A percentile compares a stretch with the other conserved stretches of the same genome.
Evolutionary conservation across 208 protist genomes (phyloP).

Genomic region (Trypanosoma congolense): DNA sequence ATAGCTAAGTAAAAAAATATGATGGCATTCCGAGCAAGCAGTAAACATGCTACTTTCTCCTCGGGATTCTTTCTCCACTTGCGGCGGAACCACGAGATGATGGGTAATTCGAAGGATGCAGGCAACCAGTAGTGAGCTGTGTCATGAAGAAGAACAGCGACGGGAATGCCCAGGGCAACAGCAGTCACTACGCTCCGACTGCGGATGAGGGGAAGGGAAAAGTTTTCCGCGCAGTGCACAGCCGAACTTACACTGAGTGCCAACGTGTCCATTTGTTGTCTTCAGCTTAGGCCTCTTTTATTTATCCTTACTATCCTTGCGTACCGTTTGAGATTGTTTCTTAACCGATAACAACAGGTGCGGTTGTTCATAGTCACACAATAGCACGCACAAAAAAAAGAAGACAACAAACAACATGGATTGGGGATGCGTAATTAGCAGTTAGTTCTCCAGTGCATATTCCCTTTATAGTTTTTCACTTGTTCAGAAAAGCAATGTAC

Average conservation of each 20-base stretch:
- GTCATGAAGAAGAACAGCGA: slow-evolving; percentile 77
- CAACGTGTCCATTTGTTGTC: slow-evolving; percentile 54
- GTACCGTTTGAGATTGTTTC: too few relatives aligned
- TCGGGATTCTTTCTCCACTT: slow-evolving; percentile 61
- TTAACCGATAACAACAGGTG: too few relatives aligned
- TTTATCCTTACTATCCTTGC: not conserved
- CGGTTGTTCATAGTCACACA: too few relatives aligned
- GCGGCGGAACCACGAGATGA: slow-evolving; percentile 76
- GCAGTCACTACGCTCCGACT: slow-evolving; percentile 53
- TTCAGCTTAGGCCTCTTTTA: slow-evolving; percentile 1
- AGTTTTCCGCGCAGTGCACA: slow-evolving; percentile 59
- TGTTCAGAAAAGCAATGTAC: too few relatives aligned
- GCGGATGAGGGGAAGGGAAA: slow-evolving; percentile 50
- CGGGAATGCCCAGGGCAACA: slow-evolving; percentile 58
- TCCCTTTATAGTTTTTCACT: too few relatives aligned
- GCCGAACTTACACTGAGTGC: slow-evolving; percentile 60
- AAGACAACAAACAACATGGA: too few relatives aligned
- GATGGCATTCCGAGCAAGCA: slow-evolving; percentile 52
- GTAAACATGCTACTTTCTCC: slow-evolving; percentile 45
- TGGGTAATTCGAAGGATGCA: slow-evolving; percentile 35
- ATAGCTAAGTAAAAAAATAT: slow-evolving; percentile 67
- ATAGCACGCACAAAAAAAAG: too few relatives aligned
- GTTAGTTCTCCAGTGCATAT: too few relatives aligned
- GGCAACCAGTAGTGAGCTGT: slow-evolving; percentile 77
- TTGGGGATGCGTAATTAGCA: too few relatives aligned